These are phyloP conservation scores for Salvia sclarea DNA, from an alignment of 305 asterid genomes.

Conservation along the genomic window DNA sequence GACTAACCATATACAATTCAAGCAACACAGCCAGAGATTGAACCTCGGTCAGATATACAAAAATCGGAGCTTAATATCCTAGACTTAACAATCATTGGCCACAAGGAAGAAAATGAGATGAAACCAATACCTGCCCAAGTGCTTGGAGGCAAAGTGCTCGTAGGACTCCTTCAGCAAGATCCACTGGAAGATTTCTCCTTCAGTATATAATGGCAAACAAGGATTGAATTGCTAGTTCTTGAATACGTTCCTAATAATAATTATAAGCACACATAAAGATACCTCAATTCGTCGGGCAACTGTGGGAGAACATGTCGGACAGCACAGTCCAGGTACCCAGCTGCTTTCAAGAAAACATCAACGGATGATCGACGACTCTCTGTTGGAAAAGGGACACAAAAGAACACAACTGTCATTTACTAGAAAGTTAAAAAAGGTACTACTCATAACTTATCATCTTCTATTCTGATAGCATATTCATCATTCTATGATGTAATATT, in stretches of 20 bases:
- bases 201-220: slow-evolving; percentile 32
- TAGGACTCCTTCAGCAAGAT: slow-evolving; percentile 96
- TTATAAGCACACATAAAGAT: slow-evolving; percentile 25
- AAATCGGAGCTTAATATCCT: background rate
- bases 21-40: background rate
- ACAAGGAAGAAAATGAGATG: slow-evolving; percentile 14
- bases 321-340: slow-evolving; percentile 99
- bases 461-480: background rate
- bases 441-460: background rate
- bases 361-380: slow-evolving; percentile 89
- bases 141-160: slow-evolving; percentile 98
- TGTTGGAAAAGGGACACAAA: slow-evolving; percentile 42
- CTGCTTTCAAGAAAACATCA: slow-evolving; percentile 92
- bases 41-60: background rate
- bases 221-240: slow-evolving; percentile 42
- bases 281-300: slow-evolving; percentile 84
- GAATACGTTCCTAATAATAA: slow-evolving; percentile 21
- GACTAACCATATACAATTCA: background rate
- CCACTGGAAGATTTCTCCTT: slow-evolving; percentile 94
- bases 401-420: slow-evolving; percentile 15
- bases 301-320: slow-evolving; percentile 91
- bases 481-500: background rate
- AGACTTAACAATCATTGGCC: slow-evolving; percentile 22
- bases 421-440: slow-evolving; percentile 2
- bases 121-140: slow-evolving; percentile 81